A percentile compares a stretch with the other conserved stretches of the same genome.
Evolutionary conservation across 2,329 filamentous ascomycete genomes (phyloP).

Genomic region (Paecilomyces fulvus): DNA sequence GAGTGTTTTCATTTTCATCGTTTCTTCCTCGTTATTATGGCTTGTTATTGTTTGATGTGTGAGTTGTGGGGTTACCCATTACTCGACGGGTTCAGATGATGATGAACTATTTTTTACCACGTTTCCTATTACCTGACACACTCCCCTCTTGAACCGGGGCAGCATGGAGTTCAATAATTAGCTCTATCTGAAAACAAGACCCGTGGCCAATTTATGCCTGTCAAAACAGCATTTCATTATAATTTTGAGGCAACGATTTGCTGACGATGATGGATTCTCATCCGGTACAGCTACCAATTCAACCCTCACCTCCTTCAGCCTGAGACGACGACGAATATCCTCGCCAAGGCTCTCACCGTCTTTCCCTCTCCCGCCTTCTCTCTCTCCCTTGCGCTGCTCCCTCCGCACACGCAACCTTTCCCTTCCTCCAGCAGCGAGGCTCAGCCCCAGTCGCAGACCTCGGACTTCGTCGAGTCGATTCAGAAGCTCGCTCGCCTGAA

Average conservation of each 20-base stretch:
- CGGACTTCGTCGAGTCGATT: slow-evolving; percentile 72
- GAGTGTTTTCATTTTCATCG: slow-evolving; percentile 31
- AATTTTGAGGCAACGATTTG: background rate
- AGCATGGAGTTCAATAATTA: slow-evolving; percentile 61
- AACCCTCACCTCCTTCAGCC: slow-evolving; percentile 97
- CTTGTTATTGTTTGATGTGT: slow-evolving; percentile 5
- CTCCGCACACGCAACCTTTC: slow-evolving; percentile 65
- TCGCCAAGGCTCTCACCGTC: slow-evolving; percentile 94
- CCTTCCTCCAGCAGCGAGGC: slow-evolving; percentile 42
- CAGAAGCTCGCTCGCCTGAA: slow-evolving; percentile 78
- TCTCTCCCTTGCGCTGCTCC: slow-evolving; percentile 87
- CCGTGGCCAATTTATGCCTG: background rate
- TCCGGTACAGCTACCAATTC: slow-evolving; percentile 79
- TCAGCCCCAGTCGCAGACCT: slow-evolving; percentile 28
- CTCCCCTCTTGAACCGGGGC: slow-evolving; percentile 37
- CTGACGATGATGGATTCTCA: background rate
- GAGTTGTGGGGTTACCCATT: background rate
- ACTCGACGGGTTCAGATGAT: slow-evolving; percentile 49
- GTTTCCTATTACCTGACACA: slow-evolving; percentile 99
- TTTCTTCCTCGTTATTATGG: slow-evolving; percentile 6
- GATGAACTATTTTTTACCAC: slow-evolving; percentile 59
- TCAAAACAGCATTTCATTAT: background rate
- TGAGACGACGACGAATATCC: slow-evolving; percentile 96
- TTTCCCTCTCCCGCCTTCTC: slow-evolving; percentile 95
- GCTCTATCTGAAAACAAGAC: slow-evolving; percentile 59